Conservation (phyloP, 768 basidiomycete genomes). For the Macrolepiota fuliginosa region DNA sequence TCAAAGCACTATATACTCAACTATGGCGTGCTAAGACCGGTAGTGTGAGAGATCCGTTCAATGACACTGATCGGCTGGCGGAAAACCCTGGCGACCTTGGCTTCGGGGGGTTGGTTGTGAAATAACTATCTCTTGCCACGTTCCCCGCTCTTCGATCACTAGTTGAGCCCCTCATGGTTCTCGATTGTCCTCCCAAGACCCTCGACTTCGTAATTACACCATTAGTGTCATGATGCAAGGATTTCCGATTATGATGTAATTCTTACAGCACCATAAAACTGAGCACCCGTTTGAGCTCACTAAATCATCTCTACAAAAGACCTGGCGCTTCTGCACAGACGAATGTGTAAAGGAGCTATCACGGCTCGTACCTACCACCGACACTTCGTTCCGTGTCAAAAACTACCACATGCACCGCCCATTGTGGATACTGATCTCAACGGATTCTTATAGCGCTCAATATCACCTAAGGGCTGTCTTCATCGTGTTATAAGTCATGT, state of each 20-base stretch:
- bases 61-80: conserved; percentile 36
- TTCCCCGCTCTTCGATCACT: not conserved
- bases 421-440: not conserved
- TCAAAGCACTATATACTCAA: conserved; percentile 73
- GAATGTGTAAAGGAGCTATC: not conserved
- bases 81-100: conserved; percentile 38
- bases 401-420: not conserved
- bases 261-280: not conserved
- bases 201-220: not conserved
- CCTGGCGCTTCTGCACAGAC: too few species aligned
- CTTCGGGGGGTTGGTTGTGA: conserved; percentile 40
- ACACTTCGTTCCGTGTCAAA: not conserved
- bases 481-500: not conserved
- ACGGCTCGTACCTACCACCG: not conserved
- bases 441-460: not conserved
- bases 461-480: not conserved
- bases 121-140: conserved; percentile 14
- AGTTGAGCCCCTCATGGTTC: not conserved
- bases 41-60: conserved; percentile 82
- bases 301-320: too few species aligned
- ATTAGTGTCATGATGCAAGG: not conserved
- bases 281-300: not conserved
- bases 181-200: not conserved
- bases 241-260: not conserved
- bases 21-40: conserved; percentile 80